Evolutionary conservation across 306 rosid species (phyloP).

Genomic region (Castanea sativa): DNA sequence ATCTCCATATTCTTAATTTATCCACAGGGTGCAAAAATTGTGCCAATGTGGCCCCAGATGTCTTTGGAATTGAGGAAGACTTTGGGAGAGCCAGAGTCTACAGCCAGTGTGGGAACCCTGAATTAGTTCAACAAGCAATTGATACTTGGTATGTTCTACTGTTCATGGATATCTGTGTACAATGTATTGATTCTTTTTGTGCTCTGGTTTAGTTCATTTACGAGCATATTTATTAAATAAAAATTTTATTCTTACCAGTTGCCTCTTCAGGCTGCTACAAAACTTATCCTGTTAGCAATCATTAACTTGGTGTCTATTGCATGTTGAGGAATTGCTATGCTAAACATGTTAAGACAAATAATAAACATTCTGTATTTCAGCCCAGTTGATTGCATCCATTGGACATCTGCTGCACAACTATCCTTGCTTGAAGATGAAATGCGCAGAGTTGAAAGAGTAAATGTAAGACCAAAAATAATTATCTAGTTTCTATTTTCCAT

Average conservation of each 20-base stretch:
- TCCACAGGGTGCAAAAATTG: conserved; percentile 90
- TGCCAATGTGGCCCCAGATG: conserved; percentile 72
- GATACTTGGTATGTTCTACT: conserved; percentile 69
- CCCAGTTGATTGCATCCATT: conserved; percentile 98
- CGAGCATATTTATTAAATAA: neutral
- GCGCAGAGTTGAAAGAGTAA: conserved; percentile 95
- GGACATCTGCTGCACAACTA: conserved; percentile 96
- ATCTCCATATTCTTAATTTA: conserved; percentile 9
- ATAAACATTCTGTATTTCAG: conserved; percentile 42
- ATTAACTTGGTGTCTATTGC: neutral
- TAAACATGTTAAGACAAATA: neutral
- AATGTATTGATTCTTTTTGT: neutral
- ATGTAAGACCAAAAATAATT: conserved; percentile 48
- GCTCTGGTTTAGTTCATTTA: neutral
- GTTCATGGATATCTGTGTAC: neutral
- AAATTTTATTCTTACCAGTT: too few relatives aligned
- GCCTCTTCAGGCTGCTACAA: too few relatives aligned
- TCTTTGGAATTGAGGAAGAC: conserved; percentile 83
- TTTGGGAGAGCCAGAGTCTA: conserved; percentile 89
- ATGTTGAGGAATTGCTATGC: conserved; percentile 9
- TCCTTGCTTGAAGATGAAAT: conserved; percentile 96
- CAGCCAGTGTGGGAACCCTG: conserved; percentile 58
- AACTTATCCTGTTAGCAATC: too few relatives aligned
- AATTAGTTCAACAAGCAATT: conserved; percentile 70
- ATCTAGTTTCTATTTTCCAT: conserved; percentile 9